Percentiles rank a stretch among this genome's conserved stretches.
phyloP scores from a whole-genome alignment of 805 yeast species.

The Barnettozyma vustinii region DNA sequence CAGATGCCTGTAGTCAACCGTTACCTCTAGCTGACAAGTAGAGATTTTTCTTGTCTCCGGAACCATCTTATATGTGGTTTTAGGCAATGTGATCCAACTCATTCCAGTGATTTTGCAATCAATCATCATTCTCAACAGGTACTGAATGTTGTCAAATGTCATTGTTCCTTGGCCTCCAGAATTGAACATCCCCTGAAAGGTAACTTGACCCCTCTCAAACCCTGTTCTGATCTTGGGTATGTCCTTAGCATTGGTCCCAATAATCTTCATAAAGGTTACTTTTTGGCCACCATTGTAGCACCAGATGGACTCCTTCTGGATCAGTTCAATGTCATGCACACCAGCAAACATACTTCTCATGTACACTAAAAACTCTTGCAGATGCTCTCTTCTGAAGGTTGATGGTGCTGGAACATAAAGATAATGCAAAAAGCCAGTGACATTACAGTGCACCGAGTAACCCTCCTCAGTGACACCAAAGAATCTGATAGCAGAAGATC shows the following conservation, averaged over 20 bases:
- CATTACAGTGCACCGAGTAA: constrained; percentile 82
- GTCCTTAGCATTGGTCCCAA: constrained; percentile 57
- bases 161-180: constrained; percentile 46
- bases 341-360: constrained; percentile 46
- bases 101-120: constrained; percentile 92
- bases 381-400: constrained; percentile 56
- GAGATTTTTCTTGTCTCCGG: constrained; percentile 44
- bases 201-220: constrained; percentile 78
- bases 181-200: constrained; percentile 58
- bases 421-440: constrained; percentile 84
- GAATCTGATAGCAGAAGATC: constrained; percentile 65
- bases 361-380: constrained; percentile 41
- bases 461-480: constrained; percentile 93
- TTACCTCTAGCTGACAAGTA: constrained; percentile 81
- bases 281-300: constrained; percentile 79
- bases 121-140: constrained; percentile 79
- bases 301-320: constrained; percentile 83
- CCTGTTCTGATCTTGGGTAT: constrained; percentile 67
- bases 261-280: constrained; percentile 73
- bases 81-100: constrained; percentile 94
- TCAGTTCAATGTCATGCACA: constrained; percentile 60
- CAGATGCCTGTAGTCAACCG: constrained; percentile 60
- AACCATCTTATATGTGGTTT: constrained; percentile 54
- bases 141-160: constrained; percentile 88
- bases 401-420: constrained; percentile 88